A percentile compares a stretch with the other conserved stretches of the same genome.
phyloP scores from a whole-genome alignment of 2,329 filamentous ascomycete species.

The Aspergillus pseudoviridinutans region DNA sequence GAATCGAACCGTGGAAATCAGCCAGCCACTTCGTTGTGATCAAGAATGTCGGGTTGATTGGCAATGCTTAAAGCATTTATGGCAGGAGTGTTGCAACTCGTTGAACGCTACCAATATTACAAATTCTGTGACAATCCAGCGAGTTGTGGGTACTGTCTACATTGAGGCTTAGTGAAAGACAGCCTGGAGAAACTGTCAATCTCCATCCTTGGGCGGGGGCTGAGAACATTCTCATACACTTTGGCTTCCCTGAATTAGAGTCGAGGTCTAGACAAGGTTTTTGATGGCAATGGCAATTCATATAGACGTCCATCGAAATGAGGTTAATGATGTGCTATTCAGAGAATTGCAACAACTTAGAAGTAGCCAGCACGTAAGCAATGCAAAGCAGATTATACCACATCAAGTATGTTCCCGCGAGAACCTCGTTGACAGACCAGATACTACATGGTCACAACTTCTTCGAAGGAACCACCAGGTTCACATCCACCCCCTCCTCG shows the following conservation, averaged over 20 bases:
- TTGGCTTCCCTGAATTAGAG: not conserved
- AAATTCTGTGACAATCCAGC: not conserved
- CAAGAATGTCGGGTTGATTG: not conserved
- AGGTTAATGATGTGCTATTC: conserved; percentile 5
- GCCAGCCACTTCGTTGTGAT: not conserved
- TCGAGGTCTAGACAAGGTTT: not conserved
- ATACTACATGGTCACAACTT: conserved; percentile 8
- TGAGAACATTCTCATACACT: no score
- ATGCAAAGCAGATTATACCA: not conserved
- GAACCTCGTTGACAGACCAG: not conserved
- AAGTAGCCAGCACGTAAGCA: not conserved
- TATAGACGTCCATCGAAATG: not conserved
- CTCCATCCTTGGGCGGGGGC: no score
- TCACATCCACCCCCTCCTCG: conserved; percentile 15
- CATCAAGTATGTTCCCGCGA: not conserved
- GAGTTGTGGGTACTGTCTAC: not conserved
- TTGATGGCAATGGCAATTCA: not conserved
- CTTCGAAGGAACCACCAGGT: conserved; percentile 14
- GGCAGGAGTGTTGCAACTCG: not conserved
- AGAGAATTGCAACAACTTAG: not conserved
- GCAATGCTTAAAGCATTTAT: not conserved
- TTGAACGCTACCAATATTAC: not conserved
- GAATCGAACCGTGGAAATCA: no score
- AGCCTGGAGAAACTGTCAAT: not conserved
- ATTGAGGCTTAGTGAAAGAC: not conserved